Evolutionary conservation across 306 rosid genomes (phyloP).

Genomic region (Pueraria montana): DNA sequence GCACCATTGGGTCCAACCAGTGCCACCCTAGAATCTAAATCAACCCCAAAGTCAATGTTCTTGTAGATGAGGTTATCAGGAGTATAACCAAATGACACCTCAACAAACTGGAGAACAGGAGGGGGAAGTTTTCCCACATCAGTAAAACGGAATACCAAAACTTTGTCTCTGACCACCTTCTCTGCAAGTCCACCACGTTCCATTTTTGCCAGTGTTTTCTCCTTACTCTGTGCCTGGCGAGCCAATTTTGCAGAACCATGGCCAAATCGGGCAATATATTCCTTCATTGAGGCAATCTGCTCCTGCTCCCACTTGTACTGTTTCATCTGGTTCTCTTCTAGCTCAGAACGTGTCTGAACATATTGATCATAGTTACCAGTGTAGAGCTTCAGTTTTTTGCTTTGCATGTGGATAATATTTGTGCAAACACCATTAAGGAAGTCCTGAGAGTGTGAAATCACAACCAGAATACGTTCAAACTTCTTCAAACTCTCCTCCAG

Average conservation of each 20-base stretch:
- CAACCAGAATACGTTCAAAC: constrained; percentile 93
- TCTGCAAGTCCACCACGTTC: constrained; percentile 98
- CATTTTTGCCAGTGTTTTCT: constrained; percentile 96
- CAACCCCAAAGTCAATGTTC: constrained; percentile 93
- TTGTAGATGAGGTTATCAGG: constrained; percentile 89
- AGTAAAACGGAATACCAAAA: constrained; percentile 86
- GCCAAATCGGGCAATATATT: constrained; percentile 95
- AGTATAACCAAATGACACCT: constrained; percentile 89
- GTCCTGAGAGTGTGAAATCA: constrained; percentile 96
- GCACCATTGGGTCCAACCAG: constrained; percentile 99
- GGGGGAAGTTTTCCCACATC: constrained; percentile 99
- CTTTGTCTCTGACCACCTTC: constrained; percentile 76
- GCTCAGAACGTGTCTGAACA: constrained; percentile 92
- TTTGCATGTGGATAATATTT: constrained; percentile 98
- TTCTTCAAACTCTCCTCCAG: constrained; percentile 93
- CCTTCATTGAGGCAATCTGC: constrained; percentile 93
- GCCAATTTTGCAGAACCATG: constrained; percentile 98
- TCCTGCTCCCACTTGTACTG: constrained; percentile 99
- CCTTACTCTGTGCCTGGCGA: constrained; percentile 98
- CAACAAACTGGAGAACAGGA: constrained; percentile 95
- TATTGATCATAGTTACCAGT: constrained; percentile 93
- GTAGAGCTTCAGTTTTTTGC: constrained; percentile 76
- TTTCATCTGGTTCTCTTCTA: constrained; percentile 99
- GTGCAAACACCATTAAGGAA: constrained; percentile 98
- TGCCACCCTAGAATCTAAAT: constrained; percentile 90